A percentile compares a stretch with the other conserved stretches of the same genome.
These are phyloP conservation scores for Lasiodiplodia sp. DNA, from an alignment of 2,329 filamentous ascomycete species.

Conservation along the genomic window DNA sequence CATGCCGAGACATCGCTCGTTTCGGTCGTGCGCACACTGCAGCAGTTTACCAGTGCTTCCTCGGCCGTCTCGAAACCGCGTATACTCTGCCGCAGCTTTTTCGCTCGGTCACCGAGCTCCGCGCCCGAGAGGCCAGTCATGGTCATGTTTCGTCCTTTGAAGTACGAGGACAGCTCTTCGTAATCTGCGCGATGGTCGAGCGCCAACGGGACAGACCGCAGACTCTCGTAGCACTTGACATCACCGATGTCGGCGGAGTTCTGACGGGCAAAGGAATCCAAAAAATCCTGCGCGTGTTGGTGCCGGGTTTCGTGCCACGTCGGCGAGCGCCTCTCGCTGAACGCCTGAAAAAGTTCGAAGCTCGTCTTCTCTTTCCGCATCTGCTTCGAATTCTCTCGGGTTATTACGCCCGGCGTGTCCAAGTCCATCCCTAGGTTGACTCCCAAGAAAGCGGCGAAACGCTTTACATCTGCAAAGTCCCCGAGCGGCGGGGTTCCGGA, in stretches of 20 bases:
- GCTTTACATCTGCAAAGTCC: conserved; percentile 66
- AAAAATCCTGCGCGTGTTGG: conserved; percentile 61
- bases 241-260: conserved; percentile 36
- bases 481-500: conserved; percentile 68
- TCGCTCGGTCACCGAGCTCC: conserved; percentile 41
- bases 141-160: conserved; percentile 60
- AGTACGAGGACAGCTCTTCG: conserved; percentile 61
- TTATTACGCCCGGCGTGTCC: conserved; percentile 42
- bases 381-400: conserved; percentile 13
- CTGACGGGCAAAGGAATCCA: conserved; percentile 60
- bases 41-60: conserved; percentile 58
- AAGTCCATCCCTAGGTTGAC: conserved; percentile 63
- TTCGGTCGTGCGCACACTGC: neutral
- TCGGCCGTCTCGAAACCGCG: conserved; percentile 55
- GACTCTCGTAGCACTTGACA: conserved; percentile 51
- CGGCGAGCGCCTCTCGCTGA: conserved; percentile 57
- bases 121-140: conserved; percentile 47
- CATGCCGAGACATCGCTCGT: neutral
- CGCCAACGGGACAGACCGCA: conserved; percentile 52
- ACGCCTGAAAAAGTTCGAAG: conserved; percentile 64
- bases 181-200: conserved; percentile 61
- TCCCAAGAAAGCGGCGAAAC: conserved; percentile 63
- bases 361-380: conserved; percentile 52
- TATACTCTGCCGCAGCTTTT: conserved; percentile 55
- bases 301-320: conserved; percentile 62